A percentile compares a stretch with the other conserved stretches of the same genome.
Evolutionary conservation across 2,329 filamentous ascomycete species (phyloP).

Genomic region (Colletotrichum sp.): DNA sequence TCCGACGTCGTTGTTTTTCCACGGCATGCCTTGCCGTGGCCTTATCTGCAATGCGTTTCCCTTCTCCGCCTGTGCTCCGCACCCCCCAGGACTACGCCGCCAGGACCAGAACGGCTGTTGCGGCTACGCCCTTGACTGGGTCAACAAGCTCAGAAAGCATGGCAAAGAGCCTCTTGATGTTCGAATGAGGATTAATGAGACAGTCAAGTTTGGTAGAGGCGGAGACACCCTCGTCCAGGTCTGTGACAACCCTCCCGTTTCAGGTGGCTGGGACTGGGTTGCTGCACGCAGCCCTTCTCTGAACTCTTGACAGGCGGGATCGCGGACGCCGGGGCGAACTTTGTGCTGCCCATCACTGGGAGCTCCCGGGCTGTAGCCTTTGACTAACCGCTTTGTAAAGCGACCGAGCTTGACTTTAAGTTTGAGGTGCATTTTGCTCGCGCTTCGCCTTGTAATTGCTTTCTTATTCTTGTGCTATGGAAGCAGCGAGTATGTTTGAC

Average conservation of each 20-base stretch:
- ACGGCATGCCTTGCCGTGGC: not conserved
- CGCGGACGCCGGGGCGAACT: conserved; percentile 2
- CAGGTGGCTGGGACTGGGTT: conserved; percentile 14
- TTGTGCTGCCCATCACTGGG: not conserved
- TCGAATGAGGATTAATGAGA: not conserved
- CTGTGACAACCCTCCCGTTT: conserved; percentile 23
- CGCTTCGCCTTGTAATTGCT: not conserved
- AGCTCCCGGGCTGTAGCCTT: not conserved
- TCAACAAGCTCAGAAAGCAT: not conserved
- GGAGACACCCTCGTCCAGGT: not conserved
- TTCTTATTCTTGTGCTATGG: not conserved
- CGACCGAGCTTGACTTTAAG: not conserved
- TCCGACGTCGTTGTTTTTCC: not conserved
- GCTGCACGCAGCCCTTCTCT: not conserved
- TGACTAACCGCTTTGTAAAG: conserved; percentile 19
- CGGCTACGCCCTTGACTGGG: not conserved
- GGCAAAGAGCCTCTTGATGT: not conserved
- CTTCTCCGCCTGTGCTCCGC: not conserved
- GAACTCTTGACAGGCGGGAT: conserved; percentile 17
- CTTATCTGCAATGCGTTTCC: not conserved
- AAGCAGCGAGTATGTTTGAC: not conserved
- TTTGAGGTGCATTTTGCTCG: not conserved
- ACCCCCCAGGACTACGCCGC: not conserved
- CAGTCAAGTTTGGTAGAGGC: not conserved
- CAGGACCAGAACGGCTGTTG: not conserved